Conservation (phyloP, 129 eudicot genomes). For the Gnaphalium uliginosum region DNA sequence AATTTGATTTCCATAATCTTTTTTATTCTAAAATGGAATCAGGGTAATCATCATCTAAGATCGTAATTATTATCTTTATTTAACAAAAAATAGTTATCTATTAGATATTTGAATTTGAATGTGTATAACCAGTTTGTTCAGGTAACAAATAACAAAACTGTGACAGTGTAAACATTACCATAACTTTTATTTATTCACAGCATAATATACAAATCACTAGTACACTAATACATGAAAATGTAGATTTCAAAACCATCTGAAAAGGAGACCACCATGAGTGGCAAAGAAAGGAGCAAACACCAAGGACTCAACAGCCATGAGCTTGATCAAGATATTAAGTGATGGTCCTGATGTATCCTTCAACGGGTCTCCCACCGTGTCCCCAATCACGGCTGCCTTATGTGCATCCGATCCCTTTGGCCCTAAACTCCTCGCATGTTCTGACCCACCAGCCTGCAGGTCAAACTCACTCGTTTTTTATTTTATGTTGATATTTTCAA, state of each 20-base stretch:
- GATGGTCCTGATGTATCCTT: conserved; percentile 59
- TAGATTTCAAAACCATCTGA: conserved; percentile 33
- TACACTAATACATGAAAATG: neutral
- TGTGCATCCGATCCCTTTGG: conserved; percentile 64
- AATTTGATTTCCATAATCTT: no score
- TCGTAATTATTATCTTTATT: no score
- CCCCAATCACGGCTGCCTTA: conserved; percentile 58
- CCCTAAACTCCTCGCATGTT: conserved; percentile 47
- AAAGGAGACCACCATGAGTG: conserved; percentile 48
- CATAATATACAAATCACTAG: neutral
- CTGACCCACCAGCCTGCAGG: conserved; percentile 46
- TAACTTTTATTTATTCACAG: neutral
- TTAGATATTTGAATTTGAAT: neutral
- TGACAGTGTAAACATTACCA: neutral
- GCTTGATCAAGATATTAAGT: conserved; percentile 52
- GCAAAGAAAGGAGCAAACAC: conserved; percentile 58
- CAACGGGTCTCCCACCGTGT: conserved; percentile 53
- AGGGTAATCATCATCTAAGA: no score
- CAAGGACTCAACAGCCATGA: conserved; percentile 44
- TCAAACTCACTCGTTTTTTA: neutral
- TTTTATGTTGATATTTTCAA: neutral
- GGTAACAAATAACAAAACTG: neutral
- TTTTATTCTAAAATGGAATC: no score
- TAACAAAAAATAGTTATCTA: neutral
- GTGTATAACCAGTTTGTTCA: neutral